Evolutionary conservation across 2,329 filamentous ascomycete genomes (phyloP).

Genomic region (Pseudofabraea citricarpa): DNA sequence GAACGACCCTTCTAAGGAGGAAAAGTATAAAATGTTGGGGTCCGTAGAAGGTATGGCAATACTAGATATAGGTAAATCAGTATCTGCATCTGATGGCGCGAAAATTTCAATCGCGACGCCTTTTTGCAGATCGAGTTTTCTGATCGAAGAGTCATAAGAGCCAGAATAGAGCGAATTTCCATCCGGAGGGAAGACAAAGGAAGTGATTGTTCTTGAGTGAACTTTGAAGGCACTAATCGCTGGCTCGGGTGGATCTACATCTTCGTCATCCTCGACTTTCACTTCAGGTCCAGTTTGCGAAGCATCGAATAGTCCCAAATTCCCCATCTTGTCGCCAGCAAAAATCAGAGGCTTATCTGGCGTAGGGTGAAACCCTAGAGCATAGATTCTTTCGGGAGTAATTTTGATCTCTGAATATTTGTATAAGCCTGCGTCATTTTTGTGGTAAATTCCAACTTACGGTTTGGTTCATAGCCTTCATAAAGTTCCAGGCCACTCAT

Average conservation of each 20-base stretch:
- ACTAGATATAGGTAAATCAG: conserved; percentile 77
- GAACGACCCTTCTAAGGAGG: conserved; percentile 75
- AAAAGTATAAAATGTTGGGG: conserved; percentile 76
- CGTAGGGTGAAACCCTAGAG: conserved; percentile 83
- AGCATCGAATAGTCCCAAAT: conserved; percentile 85
- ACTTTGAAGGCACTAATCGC: conserved; percentile 87
- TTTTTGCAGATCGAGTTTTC: conserved; percentile 78
- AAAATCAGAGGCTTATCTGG: conserved; percentile 84
- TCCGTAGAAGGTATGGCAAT: conserved; percentile 72
- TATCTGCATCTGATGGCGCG: conserved; percentile 62
- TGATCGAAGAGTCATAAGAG: conserved; percentile 90
- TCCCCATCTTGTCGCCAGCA: conserved; percentile 89
- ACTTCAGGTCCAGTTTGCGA: conserved; percentile 58
- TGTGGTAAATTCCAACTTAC: conserved; percentile 38
- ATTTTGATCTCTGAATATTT: conserved; percentile 72
- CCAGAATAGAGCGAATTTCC: conserved; percentile 73
- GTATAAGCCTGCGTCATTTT: not conserved
- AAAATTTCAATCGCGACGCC: conserved; percentile 78
- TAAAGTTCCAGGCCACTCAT: conserved; percentile 78
- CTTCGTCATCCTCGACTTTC: conserved; percentile 55
- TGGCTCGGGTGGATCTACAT: conserved; percentile 62
- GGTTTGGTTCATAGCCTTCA: conserved; percentile 76
- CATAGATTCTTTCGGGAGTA: conserved; percentile 81
- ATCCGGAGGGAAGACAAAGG: conserved; percentile 73
- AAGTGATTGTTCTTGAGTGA: conserved; percentile 82